Evolutionary conservation across 495 filamentous ascomycete species (phyloP).

Genomic region (Lasiosphaeris hirsuta): DNA sequence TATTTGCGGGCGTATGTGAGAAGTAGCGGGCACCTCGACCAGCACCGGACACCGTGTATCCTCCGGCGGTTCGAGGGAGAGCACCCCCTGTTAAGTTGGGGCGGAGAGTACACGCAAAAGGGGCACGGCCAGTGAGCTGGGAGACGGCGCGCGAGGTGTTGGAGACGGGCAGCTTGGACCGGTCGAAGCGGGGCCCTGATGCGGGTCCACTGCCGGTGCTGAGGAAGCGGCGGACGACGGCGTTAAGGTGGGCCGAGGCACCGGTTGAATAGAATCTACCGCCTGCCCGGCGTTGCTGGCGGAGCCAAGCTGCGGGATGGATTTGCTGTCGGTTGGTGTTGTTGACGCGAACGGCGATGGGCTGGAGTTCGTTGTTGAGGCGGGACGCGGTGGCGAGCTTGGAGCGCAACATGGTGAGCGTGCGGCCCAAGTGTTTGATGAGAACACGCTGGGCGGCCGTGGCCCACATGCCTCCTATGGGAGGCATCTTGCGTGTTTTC

Average conservation of each 20-base stretch:
- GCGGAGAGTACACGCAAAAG: slow-evolving; percentile 86
- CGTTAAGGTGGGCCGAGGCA: slow-evolving; percentile 48
- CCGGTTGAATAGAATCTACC: slow-evolving; percentile 65
- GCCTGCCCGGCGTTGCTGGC: slow-evolving; percentile 61
- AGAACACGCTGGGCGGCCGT: slow-evolving; percentile 66
- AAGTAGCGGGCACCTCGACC: slow-evolving; percentile 80
- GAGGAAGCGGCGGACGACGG: slow-evolving; percentile 58
- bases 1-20: slow-evolving; percentile 78
- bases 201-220: slow-evolving; percentile 37
- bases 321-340: slow-evolving; percentile 61
- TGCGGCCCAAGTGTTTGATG: slow-evolving; percentile 64
- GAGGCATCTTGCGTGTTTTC: slow-evolving; percentile 54
- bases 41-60: slow-evolving; percentile 70
- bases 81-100: slow-evolving; percentile 91
- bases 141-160: slow-evolving; percentile 62
- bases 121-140: slow-evolving; percentile 67
- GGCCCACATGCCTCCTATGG: slow-evolving; percentile 64
- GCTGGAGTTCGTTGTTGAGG: slow-evolving; percentile 47
- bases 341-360: slow-evolving; percentile 45
- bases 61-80: slow-evolving; percentile 78
- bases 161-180: slow-evolving; percentile 63
- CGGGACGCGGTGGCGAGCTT: slow-evolving; percentile 56
- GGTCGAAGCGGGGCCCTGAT: slow-evolving; percentile 50
- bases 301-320: slow-evolving; percentile 66
- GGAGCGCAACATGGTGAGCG: slow-evolving; percentile 45